These are phyloP conservation scores for Globisporangium carolinianum DNA, from an alignment of 352 stramenopile genomes.

Conservation along the genomic window DNA sequence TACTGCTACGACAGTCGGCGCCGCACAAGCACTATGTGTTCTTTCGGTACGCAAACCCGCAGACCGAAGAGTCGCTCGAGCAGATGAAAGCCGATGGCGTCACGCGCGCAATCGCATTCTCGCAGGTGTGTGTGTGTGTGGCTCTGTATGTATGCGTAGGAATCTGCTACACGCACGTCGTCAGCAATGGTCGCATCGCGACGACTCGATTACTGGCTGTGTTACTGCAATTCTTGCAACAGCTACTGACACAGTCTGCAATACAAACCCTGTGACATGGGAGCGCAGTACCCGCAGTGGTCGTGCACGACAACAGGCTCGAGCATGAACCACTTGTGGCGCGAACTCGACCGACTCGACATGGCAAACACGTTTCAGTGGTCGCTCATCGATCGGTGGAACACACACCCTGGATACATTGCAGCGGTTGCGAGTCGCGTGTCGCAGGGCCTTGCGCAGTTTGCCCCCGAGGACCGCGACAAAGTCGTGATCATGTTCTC, in stretches of 20 bases:
- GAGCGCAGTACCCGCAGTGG: conserved; percentile 94
- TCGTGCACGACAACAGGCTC: conserved; percentile 96
- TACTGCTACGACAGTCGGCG: conserved; percentile 32
- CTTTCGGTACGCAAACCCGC: conserved; percentile 98
- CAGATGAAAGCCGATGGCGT: conserved; percentile 94
- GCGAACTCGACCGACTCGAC: conserved; percentile 77
- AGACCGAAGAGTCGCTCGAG: conserved; percentile 94
- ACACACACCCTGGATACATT: conserved; percentile 95
- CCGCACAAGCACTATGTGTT: conserved; percentile 96
- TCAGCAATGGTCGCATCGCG: too few relatives aligned
- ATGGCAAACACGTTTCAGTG: conserved; percentile 84
- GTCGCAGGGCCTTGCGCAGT: conserved; percentile 87
- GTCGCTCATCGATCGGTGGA: conserved; percentile 86
- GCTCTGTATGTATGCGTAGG: background rate
- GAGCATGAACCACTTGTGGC: conserved; percentile 90
- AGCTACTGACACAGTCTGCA: too few relatives aligned
- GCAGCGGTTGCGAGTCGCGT: conserved; percentile 91
- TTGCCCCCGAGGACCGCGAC: conserved; percentile 85
- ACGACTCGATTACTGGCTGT: too few relatives aligned
- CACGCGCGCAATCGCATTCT: conserved; percentile 95
- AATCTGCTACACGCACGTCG: background rate
- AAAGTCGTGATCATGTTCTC: conserved; percentile 89
- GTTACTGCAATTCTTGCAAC: too few relatives aligned
- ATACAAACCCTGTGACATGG: background rate
- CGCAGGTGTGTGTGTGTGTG: conserved; percentile 49